A percentile compares a stretch with the other conserved stretches of the same genome.
Evolutionary conservation across 2,329 filamentous ascomycete species (phyloP).

Genomic region (Xylariaceae sp.): DNA sequence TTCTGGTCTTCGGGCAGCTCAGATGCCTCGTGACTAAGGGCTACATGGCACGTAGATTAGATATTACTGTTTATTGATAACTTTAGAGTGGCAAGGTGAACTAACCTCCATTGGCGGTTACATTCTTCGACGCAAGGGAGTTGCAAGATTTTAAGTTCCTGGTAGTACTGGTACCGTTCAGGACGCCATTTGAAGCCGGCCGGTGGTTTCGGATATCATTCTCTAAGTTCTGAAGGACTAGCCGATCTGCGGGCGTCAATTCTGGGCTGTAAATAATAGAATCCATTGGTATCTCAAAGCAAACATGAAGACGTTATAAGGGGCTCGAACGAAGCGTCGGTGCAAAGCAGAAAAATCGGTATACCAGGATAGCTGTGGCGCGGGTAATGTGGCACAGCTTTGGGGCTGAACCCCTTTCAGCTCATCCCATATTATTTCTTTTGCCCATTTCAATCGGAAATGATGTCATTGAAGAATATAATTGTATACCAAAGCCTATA

Average conservation of each 20-base stretch:
- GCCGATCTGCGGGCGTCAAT: conserved; percentile 50
- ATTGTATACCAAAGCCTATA: no score
- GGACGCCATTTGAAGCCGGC: conserved; percentile 5
- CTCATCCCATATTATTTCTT: no score
- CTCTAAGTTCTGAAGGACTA: conserved; percentile 50
- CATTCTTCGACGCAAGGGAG: neutral
- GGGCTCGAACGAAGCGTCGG: no score
- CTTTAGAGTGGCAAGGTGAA: neutral
- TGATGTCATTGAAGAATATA: no score
- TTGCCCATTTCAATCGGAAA: no score
- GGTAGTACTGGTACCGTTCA: conserved; percentile 21
- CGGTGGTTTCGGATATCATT: conserved; percentile 45
- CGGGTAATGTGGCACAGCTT: no score
- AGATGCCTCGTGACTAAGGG: conserved; percentile 15
- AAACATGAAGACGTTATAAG: neutral
- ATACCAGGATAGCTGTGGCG: no score
- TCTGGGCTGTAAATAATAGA: conserved; percentile 48
- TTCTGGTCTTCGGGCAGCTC: conserved; percentile 32
- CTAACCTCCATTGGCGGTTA: conserved; percentile 26
- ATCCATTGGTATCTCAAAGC: conserved; percentile 12
- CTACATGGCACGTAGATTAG: conserved; percentile 16
- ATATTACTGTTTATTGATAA: neutral
- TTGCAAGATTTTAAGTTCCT: no score
- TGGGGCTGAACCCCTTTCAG: no score
- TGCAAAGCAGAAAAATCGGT: no score